These are phyloP conservation scores for Aquilaria yunnanensis DNA, from an alignment of 345 rosid genomes.

Conservation along the genomic window DNA sequence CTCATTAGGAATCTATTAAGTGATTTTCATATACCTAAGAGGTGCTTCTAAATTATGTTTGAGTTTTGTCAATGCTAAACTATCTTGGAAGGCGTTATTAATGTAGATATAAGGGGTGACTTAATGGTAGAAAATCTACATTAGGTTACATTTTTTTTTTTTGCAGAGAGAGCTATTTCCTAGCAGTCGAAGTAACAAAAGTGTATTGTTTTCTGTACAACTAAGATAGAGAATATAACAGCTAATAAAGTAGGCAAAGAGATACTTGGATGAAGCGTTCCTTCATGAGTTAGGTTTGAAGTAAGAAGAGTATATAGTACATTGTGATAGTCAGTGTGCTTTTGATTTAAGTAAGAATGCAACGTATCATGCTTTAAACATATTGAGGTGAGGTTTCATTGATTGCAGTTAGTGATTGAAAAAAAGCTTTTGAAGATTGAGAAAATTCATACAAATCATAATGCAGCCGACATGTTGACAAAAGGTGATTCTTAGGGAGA, in stretches of 20 bases:
- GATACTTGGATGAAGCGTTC: neutral
- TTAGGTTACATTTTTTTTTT: neutral
- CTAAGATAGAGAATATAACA: neutral
- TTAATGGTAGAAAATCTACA: neutral
- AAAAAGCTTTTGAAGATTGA: neutral
- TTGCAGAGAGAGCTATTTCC: neutral
- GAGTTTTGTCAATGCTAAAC: neutral
- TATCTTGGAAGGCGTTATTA: neutral
- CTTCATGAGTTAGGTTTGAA: neutral
- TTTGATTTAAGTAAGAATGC: neutral
- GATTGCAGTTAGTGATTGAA: neutral
- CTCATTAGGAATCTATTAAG: neutral
- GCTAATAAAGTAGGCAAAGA: neutral
- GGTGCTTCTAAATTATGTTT: neutral
- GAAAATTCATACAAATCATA: conserved; percentile 6
- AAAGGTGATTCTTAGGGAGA: neutral
- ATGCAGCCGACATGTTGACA: neutral
- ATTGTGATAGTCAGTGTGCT: neutral
- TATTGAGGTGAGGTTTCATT: conserved; percentile 13
- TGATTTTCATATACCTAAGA: neutral
- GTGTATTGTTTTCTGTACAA: neutral
- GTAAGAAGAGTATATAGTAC: no score
- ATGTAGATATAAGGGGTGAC: neutral
- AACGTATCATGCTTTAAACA: conserved; percentile 9
- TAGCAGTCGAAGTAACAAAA: neutral